These are phyloP conservation scores for Ulmus americana DNA, from an alignment of 331 rosid species.

Conservation along the genomic window DNA sequence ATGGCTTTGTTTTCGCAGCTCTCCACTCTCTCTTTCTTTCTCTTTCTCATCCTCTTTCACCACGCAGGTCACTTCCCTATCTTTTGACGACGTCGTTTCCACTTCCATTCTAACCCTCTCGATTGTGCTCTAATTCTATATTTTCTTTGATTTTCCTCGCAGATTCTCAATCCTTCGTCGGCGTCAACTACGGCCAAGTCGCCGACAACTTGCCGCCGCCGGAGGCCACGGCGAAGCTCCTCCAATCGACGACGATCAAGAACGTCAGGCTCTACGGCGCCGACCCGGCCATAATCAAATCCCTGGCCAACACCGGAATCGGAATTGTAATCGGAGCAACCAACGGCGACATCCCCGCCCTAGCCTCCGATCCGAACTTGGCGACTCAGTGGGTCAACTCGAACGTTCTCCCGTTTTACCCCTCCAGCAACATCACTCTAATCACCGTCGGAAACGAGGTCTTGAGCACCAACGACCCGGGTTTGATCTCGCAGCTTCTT, in stretches of 20 bases:
- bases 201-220: constrained; percentile 77
- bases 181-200: constrained; percentile 72
- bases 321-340: constrained; percentile 50
- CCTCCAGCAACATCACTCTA: constrained; percentile 53
- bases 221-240: constrained; percentile 39
- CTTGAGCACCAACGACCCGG: constrained; percentile 40
- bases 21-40: constrained; percentile 22
- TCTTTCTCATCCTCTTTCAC: constrained; percentile 18
- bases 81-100: background rate
- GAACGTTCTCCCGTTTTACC: constrained; percentile 61
- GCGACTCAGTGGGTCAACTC: constrained; percentile 66
- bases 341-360: constrained; percentile 56
- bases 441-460: constrained; percentile 86
- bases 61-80: constrained; percentile 34
- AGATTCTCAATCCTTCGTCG: constrained; percentile 77
- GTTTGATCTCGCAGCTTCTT: constrained; percentile 48
- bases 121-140: background rate
- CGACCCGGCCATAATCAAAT: constrained; percentile 52
- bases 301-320: constrained; percentile 62
- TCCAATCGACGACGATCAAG: constrained; percentile 56
- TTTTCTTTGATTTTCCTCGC: constrained; percentile 5
- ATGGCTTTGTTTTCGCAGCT: constrained; percentile 32
- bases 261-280: constrained; percentile 67
- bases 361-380: constrained; percentile 58
- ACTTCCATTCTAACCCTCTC: too few species aligned